Base-by-base conservation (phyloP, 768 basidiomycete genomes). In the Dictyophora rubrovolvata region DNA sequence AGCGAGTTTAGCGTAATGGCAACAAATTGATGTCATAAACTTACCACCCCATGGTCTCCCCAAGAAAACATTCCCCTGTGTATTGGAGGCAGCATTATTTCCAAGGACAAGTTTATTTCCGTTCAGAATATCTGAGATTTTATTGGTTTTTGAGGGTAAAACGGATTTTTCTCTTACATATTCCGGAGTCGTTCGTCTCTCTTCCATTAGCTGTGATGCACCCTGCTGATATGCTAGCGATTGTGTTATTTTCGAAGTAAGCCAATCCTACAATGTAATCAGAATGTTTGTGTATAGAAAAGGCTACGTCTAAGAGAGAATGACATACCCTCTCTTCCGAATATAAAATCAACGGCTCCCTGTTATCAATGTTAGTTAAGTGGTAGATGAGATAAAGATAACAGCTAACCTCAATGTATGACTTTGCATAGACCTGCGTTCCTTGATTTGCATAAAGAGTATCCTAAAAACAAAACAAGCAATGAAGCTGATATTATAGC, bases 271-370 rank as follows among this genome's bases (percentile, higher is more conserved):
- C 21, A 20, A 23, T 8, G 20, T 48, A 35, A 21, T 53, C 22
- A n/a, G 14, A 53, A 5, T 12, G 42, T 23, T 35, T 55, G 3
- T 47, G 5, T 22, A 1, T 21, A 10, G 36, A 55, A 11, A 3
- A 28, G 7, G 4, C 28, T 28, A 34, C n/a, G 20, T 9, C 11
- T n/a, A 7, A 16, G 33, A 51, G 3, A 51, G 16, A 22, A 34
- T 8, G 16, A 33, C 54, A 8, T 11, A 46, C 67, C 66, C 20
- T 23, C 56, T 36, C 73, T 75, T 12, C 79, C 79, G 59, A 79
- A 80, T 51, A 80, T 78, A 60, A 81, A 81, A 61, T 81, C 78
- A 0, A 70, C 69, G 0, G 77, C 77, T 35, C 78, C 78, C 76
- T 79, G 20, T 9, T 16, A 18, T 50, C 28, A 28, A 3, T 17